Evolutionary conservation across 2,329 filamentous ascomycete genomes (phyloP).

Genomic region (Huntiella bhutanensis): DNA sequence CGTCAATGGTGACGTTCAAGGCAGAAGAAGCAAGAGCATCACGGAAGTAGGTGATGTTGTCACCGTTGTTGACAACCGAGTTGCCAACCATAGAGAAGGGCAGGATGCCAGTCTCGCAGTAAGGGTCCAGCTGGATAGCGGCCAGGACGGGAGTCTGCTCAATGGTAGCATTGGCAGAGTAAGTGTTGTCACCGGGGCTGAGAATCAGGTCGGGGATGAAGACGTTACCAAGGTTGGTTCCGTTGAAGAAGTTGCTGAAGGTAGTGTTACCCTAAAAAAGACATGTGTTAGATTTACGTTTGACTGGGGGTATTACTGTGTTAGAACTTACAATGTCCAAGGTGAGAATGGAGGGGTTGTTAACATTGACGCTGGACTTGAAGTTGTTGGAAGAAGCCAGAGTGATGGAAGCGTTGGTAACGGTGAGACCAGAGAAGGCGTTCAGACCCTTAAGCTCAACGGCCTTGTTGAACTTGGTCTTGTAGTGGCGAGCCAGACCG

Average conservation of each 20-base stretch:
- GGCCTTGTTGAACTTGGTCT: slow-evolving; percentile 37
- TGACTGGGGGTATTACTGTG: background rate
- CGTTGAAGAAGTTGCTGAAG: slow-evolving; percentile 38
- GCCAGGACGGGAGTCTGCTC: slow-evolving; percentile 29
- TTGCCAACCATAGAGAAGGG: slow-evolving; percentile 36
- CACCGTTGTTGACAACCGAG: slow-evolving; percentile 30
- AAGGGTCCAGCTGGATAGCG: slow-evolving; percentile 23
- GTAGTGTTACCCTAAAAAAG: slow-evolving; percentile 38
- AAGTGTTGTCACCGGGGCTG: slow-evolving; percentile 37
- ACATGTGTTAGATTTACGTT: background rate
- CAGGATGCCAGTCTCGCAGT: slow-evolving; percentile 35
- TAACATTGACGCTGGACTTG: slow-evolving; percentile 37
- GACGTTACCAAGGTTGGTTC: slow-evolving; percentile 31
- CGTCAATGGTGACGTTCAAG: slow-evolving; percentile 33
- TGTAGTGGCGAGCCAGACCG: slow-evolving; percentile 29
- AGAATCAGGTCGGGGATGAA: slow-evolving; percentile 40
- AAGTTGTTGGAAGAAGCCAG: slow-evolving; percentile 31
- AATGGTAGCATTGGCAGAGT: slow-evolving; percentile 34
- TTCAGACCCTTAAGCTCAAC: slow-evolving; percentile 34
- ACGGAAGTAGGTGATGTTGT: slow-evolving; percentile 36
- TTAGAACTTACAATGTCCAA: slow-evolving; percentile 37
- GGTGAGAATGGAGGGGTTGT: slow-evolving; percentile 44
- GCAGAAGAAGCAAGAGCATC: slow-evolving; percentile 32
- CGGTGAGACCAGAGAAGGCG: slow-evolving; percentile 24
- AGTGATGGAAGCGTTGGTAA: slow-evolving; percentile 31